phyloP scores from a whole-genome alignment of 495 filamentous ascomycete genomes.

The Penicillium lividum region DNA sequence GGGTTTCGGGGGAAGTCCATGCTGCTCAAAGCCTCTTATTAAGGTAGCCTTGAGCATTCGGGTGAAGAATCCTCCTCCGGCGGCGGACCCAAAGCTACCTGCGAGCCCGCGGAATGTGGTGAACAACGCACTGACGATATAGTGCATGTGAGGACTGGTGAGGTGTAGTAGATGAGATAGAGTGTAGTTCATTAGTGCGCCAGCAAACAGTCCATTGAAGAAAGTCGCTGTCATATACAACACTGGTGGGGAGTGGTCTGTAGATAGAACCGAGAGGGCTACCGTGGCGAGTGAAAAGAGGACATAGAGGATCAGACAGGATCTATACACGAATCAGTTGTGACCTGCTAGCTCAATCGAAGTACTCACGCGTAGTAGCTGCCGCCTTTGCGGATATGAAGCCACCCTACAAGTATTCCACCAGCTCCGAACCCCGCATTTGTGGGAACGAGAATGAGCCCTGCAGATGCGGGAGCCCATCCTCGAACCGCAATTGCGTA shows the following conservation, averaged over 20 bases:
- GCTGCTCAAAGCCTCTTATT: slow-evolving; percentile 56
- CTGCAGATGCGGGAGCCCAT: slow-evolving; percentile 64
- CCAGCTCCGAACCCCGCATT: slow-evolving; percentile 73
- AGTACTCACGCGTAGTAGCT: slow-evolving; percentile 60
- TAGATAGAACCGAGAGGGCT: slow-evolving; percentile 51
- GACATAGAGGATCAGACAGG: slow-evolving; percentile 53
- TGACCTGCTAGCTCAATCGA: neutral
- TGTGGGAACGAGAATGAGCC: slow-evolving; percentile 71
- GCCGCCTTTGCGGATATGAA: slow-evolving; percentile 67
- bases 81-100: slow-evolving; percentile 72
- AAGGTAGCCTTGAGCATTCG: slow-evolving; percentile 58
- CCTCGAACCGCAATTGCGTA: slow-evolving; percentile 70
- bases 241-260: slow-evolving; percentile 39
- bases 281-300: slow-evolving; percentile 56
- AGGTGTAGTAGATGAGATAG: slow-evolving; percentile 74
- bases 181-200: slow-evolving; percentile 73
- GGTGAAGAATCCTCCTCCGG: slow-evolving; percentile 73
- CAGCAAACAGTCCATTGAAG: slow-evolving; percentile 67
- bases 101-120: slow-evolving; percentile 75
- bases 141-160: slow-evolving; percentile 61
- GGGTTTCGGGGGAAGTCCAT: slow-evolving; percentile 44
- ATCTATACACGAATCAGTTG: slow-evolving; percentile 27
- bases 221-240: slow-evolving; percentile 59
- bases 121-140: slow-evolving; percentile 67
- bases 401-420: slow-evolving; percentile 64